These are phyloP conservation scores for Fraxinus greggii DNA, from an alignment of 305 asterid genomes.

Conservation along the genomic window DNA sequence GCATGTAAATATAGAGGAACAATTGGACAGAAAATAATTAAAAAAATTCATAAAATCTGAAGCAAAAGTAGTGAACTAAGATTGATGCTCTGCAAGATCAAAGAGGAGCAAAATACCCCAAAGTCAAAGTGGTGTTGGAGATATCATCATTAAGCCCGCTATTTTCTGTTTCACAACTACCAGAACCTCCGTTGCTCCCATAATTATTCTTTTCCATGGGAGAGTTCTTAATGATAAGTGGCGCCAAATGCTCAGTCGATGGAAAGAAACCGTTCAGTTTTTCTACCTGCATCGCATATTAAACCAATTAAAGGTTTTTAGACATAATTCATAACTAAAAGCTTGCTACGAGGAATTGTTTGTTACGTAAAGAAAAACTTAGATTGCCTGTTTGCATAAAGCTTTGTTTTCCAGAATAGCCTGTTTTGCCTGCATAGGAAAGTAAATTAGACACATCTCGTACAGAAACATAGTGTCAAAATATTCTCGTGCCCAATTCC, in stretches of 20 bases:
- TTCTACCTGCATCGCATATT: constrained; percentile 27
- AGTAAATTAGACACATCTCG: neutral
- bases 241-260: constrained; percentile 1
- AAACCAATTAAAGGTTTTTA: neutral
- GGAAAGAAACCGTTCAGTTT: constrained; percentile 25
- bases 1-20: neutral
- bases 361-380: constrained; percentile 2
- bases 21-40: neutral
- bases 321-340: neutral
- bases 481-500: neutral
- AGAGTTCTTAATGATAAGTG: neutral
- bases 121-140: constrained; percentile 58
- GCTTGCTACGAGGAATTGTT: neutral
- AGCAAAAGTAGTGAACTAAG: neutral
- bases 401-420: constrained; percentile 48
- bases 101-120: constrained; percentile 42
- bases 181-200: neutral
- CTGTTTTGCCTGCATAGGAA: constrained; percentile 46
- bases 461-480: neutral
- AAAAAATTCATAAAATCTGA: neutral
- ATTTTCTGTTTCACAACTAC: constrained; percentile 16
- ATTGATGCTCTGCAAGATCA: neutral
- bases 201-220: neutral
- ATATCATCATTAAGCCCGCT: neutral
- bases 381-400: constrained; percentile 61